These are phyloP conservation scores for Phaeosphaeriaceae sp. DNA, from an alignment of 2,329 filamentous ascomycete genomes.

Conservation along the genomic window DNA sequence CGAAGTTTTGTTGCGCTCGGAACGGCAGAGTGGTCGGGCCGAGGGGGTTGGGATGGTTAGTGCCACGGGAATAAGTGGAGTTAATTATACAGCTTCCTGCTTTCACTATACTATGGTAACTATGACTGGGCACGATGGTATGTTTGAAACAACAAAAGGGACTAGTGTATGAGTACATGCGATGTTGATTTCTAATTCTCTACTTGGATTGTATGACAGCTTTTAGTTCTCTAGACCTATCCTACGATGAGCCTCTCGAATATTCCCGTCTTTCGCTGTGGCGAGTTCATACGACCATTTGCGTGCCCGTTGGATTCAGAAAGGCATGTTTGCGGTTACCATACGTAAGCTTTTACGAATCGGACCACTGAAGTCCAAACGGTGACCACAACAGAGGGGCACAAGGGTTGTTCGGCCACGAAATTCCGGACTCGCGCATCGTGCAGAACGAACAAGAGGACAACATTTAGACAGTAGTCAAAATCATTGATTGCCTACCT, in stretches of 20 bases:
- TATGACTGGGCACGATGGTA: background rate
- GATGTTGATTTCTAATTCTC: background rate
- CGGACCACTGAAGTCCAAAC: background rate
- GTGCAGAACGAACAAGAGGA: slow-evolving; percentile 9
- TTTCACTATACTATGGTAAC: too few relatives aligned
- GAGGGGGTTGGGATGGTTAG: background rate
- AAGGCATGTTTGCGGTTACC: too few relatives aligned
- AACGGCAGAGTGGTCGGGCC: slow-evolving; percentile 6
- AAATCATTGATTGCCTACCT: too few relatives aligned
- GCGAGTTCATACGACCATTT: too few relatives aligned
- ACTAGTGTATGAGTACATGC: background rate
- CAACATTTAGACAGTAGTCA: too few relatives aligned
- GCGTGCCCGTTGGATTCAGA: too few relatives aligned
- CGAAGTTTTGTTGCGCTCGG: slow-evolving; percentile 22
- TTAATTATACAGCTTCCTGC: background rate
- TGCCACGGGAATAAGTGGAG: background rate
- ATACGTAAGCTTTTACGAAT: background rate
- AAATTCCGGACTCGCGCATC: slow-evolving; percentile 1
- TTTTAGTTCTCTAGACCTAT: too few relatives aligned
- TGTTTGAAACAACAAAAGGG: background rate
- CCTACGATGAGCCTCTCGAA: too few relatives aligned
- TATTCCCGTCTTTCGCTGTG: too few relatives aligned
- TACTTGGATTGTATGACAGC: background rate
- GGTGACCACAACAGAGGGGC: background rate
- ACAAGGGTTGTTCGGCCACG: background rate